Evolutionary conservation across 495 filamentous ascomycete genomes (phyloP).

Genomic region (Diplogelasinospora grovesii): DNA sequence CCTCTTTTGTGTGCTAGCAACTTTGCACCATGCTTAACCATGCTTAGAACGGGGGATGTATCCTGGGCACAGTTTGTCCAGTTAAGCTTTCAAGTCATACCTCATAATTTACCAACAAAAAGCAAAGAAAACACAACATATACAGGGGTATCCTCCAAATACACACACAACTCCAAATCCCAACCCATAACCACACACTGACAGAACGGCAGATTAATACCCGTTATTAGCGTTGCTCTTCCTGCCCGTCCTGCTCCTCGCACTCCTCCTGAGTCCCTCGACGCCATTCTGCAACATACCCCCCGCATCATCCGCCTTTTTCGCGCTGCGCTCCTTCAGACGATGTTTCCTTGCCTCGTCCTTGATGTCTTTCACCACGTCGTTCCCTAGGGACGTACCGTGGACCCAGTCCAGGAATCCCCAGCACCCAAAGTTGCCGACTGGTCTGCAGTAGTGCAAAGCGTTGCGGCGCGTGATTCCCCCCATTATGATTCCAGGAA

Average conservation of each 20-base stretch:
- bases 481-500: conserved; percentile 69
- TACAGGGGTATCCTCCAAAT: no score
- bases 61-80: no score
- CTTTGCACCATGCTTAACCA: no score
- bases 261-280: conserved; percentile 27
- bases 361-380: conserved; percentile 48
- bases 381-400: conserved; percentile 59
- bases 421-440: conserved; percentile 72
- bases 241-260: conserved; percentile 23
- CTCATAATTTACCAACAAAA: no score
- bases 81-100: no score
- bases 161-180: not conserved
- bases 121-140: no score
- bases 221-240: conserved; percentile 5
- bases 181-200: not conserved
- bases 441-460: conserved; percentile 52
- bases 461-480: conserved; percentile 69
- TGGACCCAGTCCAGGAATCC: conserved; percentile 70
- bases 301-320: conserved; percentile 28
- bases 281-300: conserved; percentile 30
- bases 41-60: no score
- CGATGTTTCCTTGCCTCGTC: conserved; percentile 55
- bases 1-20: no score
- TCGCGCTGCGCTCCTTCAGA: conserved; percentile 42
- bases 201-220: not conserved